These are phyloP conservation scores for Inga leiocalycina DNA, from an alignment of 306 rosid species.

Conservation along the genomic window DNA sequence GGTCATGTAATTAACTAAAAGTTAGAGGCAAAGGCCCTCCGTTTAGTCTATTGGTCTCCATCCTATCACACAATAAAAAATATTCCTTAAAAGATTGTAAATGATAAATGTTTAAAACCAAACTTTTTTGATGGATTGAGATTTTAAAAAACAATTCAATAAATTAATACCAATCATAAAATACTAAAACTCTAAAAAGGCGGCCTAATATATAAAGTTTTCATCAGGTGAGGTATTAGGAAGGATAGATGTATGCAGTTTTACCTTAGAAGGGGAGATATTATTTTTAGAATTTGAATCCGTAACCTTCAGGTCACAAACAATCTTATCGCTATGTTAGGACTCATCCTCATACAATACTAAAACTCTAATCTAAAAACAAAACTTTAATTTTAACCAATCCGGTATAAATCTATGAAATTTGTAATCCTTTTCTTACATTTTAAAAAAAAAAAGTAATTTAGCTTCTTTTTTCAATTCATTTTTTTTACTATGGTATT, in stretches of 20 bases:
- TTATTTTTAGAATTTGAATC: too few species aligned
- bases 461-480: neutral
- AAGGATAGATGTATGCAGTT: too few species aligned
- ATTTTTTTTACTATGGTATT: too few species aligned
- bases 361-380: neutral
- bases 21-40: neutral
- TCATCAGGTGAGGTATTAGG: rapidly evolving
- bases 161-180: neutral
- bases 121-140: neutral
- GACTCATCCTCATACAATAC: neutral
- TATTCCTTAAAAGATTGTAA: neutral
- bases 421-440: neutral
- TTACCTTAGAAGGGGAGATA: too few species aligned
- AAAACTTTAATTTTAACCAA: neutral
- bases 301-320: rapidly evolving
- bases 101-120: neutral
- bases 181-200: neutral
- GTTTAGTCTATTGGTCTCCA: neutral
- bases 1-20: conserved; percentile 22
- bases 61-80: neutral
- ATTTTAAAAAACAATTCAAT: neutral
- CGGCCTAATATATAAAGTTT: too few species aligned
- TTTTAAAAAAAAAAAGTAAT: neutral
- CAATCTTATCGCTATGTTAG: too few species aligned
- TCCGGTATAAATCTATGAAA: neutral